These are phyloP conservation scores for Fraxinus paxiana DNA, from an alignment of 305 asterid species.

Conservation along the genomic window DNA sequence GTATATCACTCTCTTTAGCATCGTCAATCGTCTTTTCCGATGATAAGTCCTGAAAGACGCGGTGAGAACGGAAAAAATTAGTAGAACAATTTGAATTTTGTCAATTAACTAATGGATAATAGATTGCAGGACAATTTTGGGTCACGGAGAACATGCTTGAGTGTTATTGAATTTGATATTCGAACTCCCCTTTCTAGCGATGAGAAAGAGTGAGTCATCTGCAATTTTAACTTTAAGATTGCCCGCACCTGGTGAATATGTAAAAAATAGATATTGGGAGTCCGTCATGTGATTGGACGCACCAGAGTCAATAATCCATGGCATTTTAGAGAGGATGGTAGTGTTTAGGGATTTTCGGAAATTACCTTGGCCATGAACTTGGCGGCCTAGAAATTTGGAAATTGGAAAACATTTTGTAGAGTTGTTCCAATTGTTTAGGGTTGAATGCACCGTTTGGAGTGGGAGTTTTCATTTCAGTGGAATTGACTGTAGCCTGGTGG, in stretches of 20 bases:
- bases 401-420: background rate
- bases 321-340: background rate
- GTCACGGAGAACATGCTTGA: background rate
- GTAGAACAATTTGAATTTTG: too few species aligned
- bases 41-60: too few species aligned
- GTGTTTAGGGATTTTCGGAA: background rate
- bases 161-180: background rate
- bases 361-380: background rate
- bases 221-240: background rate
- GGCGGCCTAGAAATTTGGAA: background rate
- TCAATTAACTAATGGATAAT: background rate
- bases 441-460: background rate
- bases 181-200: background rate
- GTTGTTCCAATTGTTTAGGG: background rate
- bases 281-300: background rate
- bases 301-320: background rate
- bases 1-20: too few species aligned
- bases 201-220: background rate
- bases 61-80: too few species aligned
- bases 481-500: too few species aligned
- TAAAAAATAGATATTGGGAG: background rate
- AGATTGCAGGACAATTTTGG: background rate
- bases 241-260: background rate
- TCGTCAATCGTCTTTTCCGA: too few species aligned
- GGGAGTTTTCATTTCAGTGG: too few species aligned